Evolutionary conservation across 768 basidiomycete genomes (phyloP), one percentile per base, ranked within the genome.

Genomic region (Trametes sanguinea): DNA sequence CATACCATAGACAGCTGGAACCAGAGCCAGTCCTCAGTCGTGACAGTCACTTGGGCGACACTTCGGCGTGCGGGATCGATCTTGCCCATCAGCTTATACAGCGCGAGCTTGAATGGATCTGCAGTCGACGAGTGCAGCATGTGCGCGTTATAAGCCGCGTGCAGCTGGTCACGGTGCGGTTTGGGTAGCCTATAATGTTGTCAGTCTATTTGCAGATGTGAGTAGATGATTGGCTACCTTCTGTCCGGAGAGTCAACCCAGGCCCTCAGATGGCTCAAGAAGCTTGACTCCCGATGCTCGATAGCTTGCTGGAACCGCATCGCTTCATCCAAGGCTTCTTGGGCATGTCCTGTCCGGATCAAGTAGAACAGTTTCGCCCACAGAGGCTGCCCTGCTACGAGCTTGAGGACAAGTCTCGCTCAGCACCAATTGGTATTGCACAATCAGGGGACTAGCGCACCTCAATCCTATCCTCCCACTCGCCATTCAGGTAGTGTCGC

Each of bases 21-120:
- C 96, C 96, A 99, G 39, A 98, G 79, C 96, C 96, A 99, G 74
- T 99, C 97, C 72, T 98, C 97, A 2, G 93, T 95, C 1, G 95
- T 95, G 9, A 84, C 83, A 0, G 95, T 98, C 4, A 98, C 94
- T 43, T 87, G 85, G 5, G 86, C 83, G 2, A 95, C 87, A 68
- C 85, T 89, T 51, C 94, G 83, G 58, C 91, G 81, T 4, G 83
- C 75, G 1, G 94, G 86, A 67, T 99, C 97, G 54, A 96, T 83
- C 68, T 91, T 91, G 46, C 94, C 96, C 81, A 98, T 90, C 39
- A 99, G 79, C 74, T 97, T 98, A 80, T 97, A 98, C 35, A 99
- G 74, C 0, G 95, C 95, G 56, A 95, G 86, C 72, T 98, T 98
- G 83, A 95, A 98, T 0, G 95, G 95, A 73, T 98, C 97, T 14